Evolutionary conservation across 2,329 filamentous ascomycete species (phyloP).

Genomic region (Colletotrichum tropicicola): DNA sequence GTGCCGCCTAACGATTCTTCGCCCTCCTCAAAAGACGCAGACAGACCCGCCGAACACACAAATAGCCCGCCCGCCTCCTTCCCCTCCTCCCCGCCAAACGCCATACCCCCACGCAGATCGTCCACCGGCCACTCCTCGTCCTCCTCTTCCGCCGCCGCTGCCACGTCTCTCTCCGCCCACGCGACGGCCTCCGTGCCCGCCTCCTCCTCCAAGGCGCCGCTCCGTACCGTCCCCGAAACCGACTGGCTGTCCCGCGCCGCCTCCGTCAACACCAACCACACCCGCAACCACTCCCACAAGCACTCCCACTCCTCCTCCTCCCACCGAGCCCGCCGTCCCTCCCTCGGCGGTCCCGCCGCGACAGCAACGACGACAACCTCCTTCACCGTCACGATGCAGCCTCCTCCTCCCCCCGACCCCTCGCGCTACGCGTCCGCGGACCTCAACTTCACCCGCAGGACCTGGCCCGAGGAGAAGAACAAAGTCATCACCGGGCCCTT

Average conservation of each 20-base stretch:
- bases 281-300: conserved; percentile 11
- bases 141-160: conserved; percentile 36
- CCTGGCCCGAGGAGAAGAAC: conserved; percentile 80
- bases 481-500: conserved; percentile 80
- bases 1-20: conserved; percentile 14
- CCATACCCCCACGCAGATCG: conserved; percentile 78
- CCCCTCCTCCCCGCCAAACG: conserved; percentile 59
- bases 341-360: conserved; percentile 32
- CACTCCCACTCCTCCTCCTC: conserved; percentile 12
- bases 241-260: conserved; percentile 59
- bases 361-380: conserved; percentile 33
- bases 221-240: conserved; percentile 67
- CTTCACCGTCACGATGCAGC: conserved; percentile 47
- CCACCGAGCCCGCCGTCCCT: conserved; percentile 15
- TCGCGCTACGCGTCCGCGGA: conserved; percentile 63
- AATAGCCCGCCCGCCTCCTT: conserved; percentile 31
- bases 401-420: conserved; percentile 55
- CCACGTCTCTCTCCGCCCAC: not conserved
- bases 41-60: conserved; percentile 20
- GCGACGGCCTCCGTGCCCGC: conserved; percentile 32
- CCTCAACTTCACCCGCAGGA: conserved; percentile 59
- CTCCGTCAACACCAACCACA: conserved; percentile 44
- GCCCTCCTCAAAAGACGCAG: conserved; percentile 13
- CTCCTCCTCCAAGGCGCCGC: conserved; percentile 47
- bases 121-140: conserved; percentile 53